Evolutionary conservation across 1,139 yeast species (phyloP).

Genomic region (Nakaseomyces nivariensis): DNA sequence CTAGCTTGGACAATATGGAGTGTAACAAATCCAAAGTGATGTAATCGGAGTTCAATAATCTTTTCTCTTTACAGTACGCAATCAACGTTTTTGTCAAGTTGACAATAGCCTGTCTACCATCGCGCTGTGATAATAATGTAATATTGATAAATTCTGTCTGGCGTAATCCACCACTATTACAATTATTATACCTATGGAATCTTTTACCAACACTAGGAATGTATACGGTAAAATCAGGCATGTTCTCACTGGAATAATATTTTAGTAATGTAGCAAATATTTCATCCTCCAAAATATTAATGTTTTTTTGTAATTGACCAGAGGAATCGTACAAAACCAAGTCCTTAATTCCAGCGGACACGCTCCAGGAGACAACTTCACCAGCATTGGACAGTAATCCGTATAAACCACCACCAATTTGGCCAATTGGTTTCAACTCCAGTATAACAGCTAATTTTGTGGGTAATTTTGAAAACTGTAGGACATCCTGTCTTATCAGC

Average conservation of each 20-base stretch:
- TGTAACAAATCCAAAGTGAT: conserved; percentile 68
- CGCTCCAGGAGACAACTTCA: conserved; percentile 77
- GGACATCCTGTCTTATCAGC: conserved; percentile 74
- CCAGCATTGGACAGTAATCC: conserved; percentile 70
- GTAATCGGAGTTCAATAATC: conserved; percentile 48
- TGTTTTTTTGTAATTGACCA: conserved; percentile 51
- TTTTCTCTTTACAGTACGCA: conserved; percentile 54
- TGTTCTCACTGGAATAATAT: conserved; percentile 64
- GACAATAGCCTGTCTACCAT: conserved; percentile 85
- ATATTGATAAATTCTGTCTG: conserved; percentile 44
- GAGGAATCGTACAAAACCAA: conserved; percentile 72
- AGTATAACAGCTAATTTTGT: conserved; percentile 63
- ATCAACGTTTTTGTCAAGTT: conserved; percentile 83
- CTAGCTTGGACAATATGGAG: conserved; percentile 62
- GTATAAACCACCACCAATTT: conserved; percentile 80
- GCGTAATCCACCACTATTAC: conserved; percentile 7
- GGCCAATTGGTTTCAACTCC: conserved; percentile 61
- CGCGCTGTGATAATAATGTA: conserved; percentile 58
- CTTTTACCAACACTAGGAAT: conserved; percentile 53
- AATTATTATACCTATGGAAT: conserved; percentile 30
- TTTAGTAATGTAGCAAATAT: conserved; percentile 51
- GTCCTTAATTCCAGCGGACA: conserved; percentile 69
- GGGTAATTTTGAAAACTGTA: conserved; percentile 65
- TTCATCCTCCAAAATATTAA: conserved; percentile 50
- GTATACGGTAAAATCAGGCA: conserved; percentile 51